These are phyloP conservation scores for Primulina tabacum DNA, from an alignment of 257 asterid genomes.

Conservation along the genomic window DNA sequence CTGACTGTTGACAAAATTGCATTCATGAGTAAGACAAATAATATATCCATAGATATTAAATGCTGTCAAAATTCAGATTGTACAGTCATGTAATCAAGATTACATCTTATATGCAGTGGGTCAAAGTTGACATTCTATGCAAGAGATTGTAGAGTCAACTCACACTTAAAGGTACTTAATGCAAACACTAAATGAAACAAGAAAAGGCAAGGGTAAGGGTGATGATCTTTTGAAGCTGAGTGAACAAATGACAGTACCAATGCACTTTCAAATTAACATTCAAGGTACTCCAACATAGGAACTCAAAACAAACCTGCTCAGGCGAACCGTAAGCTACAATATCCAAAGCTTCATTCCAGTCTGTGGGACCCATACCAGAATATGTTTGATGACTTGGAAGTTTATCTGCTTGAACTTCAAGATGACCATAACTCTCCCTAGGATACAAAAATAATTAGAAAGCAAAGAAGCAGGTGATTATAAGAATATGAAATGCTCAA, in stretches of 20 bases:
- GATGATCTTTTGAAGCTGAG: too few relatives aligned
- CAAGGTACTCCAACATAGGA: constrained; percentile 7
- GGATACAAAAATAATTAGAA: constrained; percentile 19
- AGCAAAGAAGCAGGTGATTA: not conserved
- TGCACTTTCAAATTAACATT: too few relatives aligned
- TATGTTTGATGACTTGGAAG: constrained; percentile 46
- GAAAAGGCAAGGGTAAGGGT: too few relatives aligned
- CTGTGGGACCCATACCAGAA: constrained; percentile 70
- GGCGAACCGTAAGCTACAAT: constrained; percentile 80
- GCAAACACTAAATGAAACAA: too few relatives aligned
- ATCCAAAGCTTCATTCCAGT: constrained; percentile 96
- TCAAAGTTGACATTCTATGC: too few relatives aligned
- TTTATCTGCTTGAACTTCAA: constrained; percentile 70
- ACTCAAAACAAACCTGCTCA: constrained; percentile 63
- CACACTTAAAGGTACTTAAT: too few relatives aligned
- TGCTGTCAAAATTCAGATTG: not conserved
- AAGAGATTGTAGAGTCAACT: not conserved
- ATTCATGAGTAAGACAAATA: not conserved
- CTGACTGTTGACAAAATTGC: constrained; percentile 58
- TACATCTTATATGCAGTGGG: not conserved
- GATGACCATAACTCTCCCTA: constrained; percentile 70
- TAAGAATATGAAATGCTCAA: constrained; percentile 5
- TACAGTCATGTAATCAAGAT: not conserved
- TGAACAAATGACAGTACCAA: too few relatives aligned
- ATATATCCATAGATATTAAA: too few relatives aligned